Conservation (phyloP, 495 filamentous ascomycete genomes). For the Clavariopsis aquatica region DNA sequence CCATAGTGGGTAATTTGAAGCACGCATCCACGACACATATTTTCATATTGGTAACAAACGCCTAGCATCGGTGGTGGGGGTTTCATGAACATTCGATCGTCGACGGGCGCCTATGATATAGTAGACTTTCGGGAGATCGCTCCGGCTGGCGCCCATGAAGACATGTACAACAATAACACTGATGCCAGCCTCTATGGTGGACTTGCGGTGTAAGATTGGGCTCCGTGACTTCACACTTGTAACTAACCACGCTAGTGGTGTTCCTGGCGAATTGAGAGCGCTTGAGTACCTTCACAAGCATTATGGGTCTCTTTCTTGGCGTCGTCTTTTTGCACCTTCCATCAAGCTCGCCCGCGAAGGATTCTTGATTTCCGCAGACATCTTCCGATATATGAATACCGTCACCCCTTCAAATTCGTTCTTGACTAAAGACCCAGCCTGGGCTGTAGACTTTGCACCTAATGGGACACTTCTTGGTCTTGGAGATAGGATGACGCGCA, state of each 20-base stretch:
- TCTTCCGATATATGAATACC: conserved; percentile 66
- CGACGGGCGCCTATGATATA: neutral
- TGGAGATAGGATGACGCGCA: conserved; percentile 72
- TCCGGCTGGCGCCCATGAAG: conserved; percentile 20
- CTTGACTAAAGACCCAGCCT: conserved; percentile 67
- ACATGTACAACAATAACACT: conserved; percentile 16
- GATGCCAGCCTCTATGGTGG: conserved; percentile 1
- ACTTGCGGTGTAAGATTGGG: conserved; percentile 8
- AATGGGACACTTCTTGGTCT: conserved; percentile 67
- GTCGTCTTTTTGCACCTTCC: conserved; percentile 64
- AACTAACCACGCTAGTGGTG: conserved; percentile 52
- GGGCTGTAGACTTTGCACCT: conserved; percentile 84
- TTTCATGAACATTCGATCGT: conserved; percentile 13
- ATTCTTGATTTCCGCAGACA: neutral
- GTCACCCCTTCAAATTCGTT: conserved; percentile 55
- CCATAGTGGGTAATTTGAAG: too few relatives aligned
- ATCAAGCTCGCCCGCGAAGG: conserved; percentile 58
- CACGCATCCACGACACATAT: too few relatives aligned
- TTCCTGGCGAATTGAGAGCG: conserved; percentile 78
- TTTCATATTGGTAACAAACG: too few relatives aligned
- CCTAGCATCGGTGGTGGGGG: conserved; percentile 18
- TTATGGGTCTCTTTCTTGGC: conserved; percentile 70
- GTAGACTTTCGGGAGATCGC: conserved; percentile 27
- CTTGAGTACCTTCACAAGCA: conserved; percentile 71
- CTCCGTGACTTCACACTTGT: neutral